phyloP scores from a whole-genome alignment of 176 grass and related monocot species.

The Poa pratensis region DNA sequence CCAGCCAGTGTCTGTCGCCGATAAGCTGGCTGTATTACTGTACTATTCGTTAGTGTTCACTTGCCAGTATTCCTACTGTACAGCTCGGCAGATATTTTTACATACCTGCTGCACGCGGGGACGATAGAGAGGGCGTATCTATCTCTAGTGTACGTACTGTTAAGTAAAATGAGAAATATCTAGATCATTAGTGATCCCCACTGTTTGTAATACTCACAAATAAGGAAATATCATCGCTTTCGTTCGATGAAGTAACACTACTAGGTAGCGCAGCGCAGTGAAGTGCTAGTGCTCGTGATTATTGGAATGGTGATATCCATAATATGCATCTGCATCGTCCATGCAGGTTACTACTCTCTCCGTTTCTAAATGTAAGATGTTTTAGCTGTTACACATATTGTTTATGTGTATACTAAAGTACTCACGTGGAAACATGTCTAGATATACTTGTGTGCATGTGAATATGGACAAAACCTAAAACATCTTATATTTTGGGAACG shows the following conservation, averaged over 20 bases:
- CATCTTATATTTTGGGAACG: too few relatives aligned
- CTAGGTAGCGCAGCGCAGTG: too few relatives aligned
- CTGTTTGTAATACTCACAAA: constrained; percentile 44
- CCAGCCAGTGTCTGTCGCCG: not conserved
- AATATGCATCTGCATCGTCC: constrained; percentile 4
- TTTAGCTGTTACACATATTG: too few relatives aligned
- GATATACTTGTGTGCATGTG: too few relatives aligned
- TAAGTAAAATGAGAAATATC: constrained; percentile 38
- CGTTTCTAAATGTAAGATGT: too few relatives aligned
- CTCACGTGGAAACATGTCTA: too few relatives aligned
- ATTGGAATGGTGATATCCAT: constrained; percentile 29
- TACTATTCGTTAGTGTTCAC: constrained; percentile 35
- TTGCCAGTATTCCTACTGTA: constrained; percentile 45
- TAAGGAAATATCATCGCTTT: not conserved
- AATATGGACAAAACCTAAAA: too few relatives aligned
- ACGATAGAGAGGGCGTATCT: too few relatives aligned
- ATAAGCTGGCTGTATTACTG: not conserved
- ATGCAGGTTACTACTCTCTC: constrained; percentile 1
- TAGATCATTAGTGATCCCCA: constrained; percentile 44
- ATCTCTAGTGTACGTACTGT: not conserved
- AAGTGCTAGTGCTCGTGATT: constrained; percentile 33
- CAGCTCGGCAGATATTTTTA: constrained; percentile 11
- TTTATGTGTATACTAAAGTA: too few relatives aligned
- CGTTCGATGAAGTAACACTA: constrained; percentile 41
- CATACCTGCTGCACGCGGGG: too few relatives aligned